Conservation (phyloP, 257 asterid genomes). For the Orobanche coerulescens region DNA sequence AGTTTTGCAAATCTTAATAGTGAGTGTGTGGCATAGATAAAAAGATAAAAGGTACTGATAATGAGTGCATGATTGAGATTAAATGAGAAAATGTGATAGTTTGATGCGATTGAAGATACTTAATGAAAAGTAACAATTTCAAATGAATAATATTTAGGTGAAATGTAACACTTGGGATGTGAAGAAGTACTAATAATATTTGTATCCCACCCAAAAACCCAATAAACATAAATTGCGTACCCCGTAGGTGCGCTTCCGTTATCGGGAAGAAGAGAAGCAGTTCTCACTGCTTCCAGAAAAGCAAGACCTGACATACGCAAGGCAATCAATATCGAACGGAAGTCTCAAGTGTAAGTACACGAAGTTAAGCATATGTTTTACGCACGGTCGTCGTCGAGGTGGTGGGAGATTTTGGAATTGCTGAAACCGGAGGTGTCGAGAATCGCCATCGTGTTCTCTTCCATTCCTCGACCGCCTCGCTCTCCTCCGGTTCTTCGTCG, state of each 20-base stretch:
- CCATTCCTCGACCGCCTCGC: conserved; percentile 39
- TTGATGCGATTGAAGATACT: too few relatives aligned
- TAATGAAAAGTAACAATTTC: too few relatives aligned
- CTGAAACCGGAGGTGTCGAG: conserved; percentile 71
- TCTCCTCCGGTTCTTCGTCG: conserved; percentile 31
- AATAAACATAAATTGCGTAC: conserved; percentile 27
- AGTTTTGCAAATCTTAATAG: too few relatives aligned
- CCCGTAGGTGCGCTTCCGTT: conserved; percentile 57
- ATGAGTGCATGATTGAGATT: too few relatives aligned
- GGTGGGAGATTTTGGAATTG: conserved; percentile 44
- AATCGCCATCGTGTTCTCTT: conserved; percentile 80
- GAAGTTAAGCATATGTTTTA: background rate
- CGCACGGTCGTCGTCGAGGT: conserved; percentile 69
- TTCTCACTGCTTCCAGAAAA: conserved; percentile 84
- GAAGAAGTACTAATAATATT: background rate
- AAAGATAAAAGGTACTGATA: too few relatives aligned
- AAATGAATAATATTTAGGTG: too few relatives aligned
- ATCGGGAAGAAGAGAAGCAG: conserved; percentile 59
- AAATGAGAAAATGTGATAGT: too few relatives aligned
- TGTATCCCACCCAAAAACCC: background rate
- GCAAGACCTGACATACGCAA: conserved; percentile 47
- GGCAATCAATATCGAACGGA: background rate
- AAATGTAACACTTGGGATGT: too few relatives aligned
- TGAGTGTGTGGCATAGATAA: too few relatives aligned
- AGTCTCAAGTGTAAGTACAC: background rate